A percentile compares a stretch with the other conserved stretches of the same genome.
Evolutionary conservation across 2,329 filamentous ascomycete genomes (phyloP).

Genomic region (Aspergillus floridensis): DNA sequence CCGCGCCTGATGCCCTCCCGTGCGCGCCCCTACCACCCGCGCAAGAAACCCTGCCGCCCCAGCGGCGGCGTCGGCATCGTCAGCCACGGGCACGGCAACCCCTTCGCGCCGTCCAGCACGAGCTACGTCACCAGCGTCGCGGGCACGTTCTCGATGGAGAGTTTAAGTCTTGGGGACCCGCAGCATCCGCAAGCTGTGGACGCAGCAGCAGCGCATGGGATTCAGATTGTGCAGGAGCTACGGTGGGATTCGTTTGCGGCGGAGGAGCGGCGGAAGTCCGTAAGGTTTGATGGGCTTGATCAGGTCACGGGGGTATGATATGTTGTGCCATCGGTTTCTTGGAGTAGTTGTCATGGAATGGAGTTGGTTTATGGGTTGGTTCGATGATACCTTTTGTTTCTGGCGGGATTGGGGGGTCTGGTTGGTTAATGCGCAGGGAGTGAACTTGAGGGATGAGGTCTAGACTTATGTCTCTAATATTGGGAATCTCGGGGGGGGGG

Average conservation of each 20-base stretch:
- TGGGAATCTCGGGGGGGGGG: too few relatives aligned
- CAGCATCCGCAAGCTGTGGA: neutral
- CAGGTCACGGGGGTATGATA: neutral
- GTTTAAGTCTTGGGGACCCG: slow-evolving; percentile 16
- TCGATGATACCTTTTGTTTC: too few relatives aligned
- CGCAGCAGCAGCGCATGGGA: slow-evolving; percentile 24
- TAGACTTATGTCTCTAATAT: too few relatives aligned
- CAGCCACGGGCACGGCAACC: neutral
- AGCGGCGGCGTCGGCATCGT: slow-evolving; percentile 1
- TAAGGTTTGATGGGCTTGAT: neutral
- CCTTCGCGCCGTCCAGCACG: slow-evolving; percentile 11
- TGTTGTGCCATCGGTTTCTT: neutral
- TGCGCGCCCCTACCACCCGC: slow-evolving; percentile 13
- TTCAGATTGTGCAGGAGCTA: slow-evolving; percentile 30
- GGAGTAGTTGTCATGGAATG: neutral
- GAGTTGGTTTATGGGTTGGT: too few relatives aligned
- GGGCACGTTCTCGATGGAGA: slow-evolving; percentile 17
- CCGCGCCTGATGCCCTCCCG: slow-evolving; percentile 22
- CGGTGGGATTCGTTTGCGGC: slow-evolving; percentile 22
- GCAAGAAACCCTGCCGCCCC: slow-evolving; percentile 12
- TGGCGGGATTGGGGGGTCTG: too few relatives aligned
- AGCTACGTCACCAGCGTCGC: slow-evolving; percentile 28
- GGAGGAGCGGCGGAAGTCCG: neutral
- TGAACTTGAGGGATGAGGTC: too few relatives aligned
- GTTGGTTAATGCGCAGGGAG: too few relatives aligned